Percentiles rank a stretch among this genome's conserved stretches.
Evolutionary conservation across 176 grass and related monocot species (phyloP).

Genomic region (Lolium perenne): DNA sequence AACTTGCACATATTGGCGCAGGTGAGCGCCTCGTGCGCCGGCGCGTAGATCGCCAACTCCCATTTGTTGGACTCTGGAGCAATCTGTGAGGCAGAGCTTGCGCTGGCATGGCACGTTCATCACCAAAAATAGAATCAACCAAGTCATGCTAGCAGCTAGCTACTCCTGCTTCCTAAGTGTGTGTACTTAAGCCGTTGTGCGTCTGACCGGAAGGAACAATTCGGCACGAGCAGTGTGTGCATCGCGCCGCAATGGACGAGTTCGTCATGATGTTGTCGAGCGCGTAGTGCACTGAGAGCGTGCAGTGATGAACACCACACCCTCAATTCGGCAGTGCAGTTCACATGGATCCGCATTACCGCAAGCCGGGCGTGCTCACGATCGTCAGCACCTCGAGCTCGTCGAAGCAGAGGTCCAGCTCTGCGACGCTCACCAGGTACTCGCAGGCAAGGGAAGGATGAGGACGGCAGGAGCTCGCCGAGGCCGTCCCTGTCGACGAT

Average conservation of each 20-base stretch:
- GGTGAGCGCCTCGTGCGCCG: neutral
- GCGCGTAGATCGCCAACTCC: neutral
- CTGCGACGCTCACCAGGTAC: neutral
- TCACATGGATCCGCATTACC: no score
- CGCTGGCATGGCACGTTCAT: neutral
- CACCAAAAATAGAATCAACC: neutral
- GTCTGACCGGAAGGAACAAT: no score
- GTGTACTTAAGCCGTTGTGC: no score
- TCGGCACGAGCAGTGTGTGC: no score
- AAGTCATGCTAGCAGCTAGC: no score
- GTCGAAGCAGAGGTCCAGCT: neutral
- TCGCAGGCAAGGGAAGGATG: neutral
- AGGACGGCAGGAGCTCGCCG: neutral
- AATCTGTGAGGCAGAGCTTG: neutral
- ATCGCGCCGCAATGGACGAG: no score
- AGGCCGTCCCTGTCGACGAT: neutral
- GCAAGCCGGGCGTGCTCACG: neutral
- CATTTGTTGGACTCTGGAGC: neutral
- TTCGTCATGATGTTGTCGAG: no score
- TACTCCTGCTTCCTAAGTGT: no score
- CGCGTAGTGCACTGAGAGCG: no score
- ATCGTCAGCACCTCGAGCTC: constrained; percentile 15
- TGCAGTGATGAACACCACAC: no score
- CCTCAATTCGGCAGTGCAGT: no score
- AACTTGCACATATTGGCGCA: neutral